These are phyloP conservation scores for Pseudocercospora pini-densiflorae DNA, from an alignment of 2,329 filamentous ascomycete species.

Conservation along the genomic window DNA sequence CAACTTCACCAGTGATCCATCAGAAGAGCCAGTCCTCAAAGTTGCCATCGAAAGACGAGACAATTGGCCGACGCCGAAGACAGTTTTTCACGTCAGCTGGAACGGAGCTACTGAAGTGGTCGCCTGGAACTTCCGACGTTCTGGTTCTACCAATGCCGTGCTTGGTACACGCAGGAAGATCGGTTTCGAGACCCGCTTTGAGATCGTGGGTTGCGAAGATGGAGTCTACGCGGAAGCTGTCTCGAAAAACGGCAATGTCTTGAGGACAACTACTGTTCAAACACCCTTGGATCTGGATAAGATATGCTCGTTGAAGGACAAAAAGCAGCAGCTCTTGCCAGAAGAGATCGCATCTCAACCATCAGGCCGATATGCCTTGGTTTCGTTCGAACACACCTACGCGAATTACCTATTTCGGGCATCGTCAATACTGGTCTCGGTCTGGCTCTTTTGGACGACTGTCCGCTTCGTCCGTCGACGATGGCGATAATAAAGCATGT, in stretches of 20 bases:
- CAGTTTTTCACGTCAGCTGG: conserved; percentile 54
- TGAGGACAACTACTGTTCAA: not conserved
- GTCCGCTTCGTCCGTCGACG: not conserved
- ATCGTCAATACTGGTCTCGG: not conserved
- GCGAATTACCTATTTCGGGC: not conserved
- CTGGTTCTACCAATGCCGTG: not conserved
- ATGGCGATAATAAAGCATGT: not conserved
- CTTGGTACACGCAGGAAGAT: not conserved
- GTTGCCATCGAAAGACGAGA: conserved; percentile 27
- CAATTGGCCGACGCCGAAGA: conserved; percentile 22
- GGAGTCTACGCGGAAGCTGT: not conserved
- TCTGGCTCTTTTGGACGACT: not conserved
- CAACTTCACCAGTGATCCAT: conserved; percentile 47
- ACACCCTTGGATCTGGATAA: not conserved
- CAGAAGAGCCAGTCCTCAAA: conserved; percentile 35
- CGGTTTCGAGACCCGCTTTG: conserved; percentile 16
- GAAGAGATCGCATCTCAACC: not conserved
- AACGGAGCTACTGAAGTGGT: conserved; percentile 45
- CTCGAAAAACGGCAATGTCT: not conserved
- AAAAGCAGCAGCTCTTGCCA: not conserved
- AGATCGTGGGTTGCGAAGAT: not conserved
- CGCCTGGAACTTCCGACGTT: conserved; percentile 11
- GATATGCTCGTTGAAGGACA: not conserved
- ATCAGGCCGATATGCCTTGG: too few relatives aligned
- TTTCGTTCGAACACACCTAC: not conserved